phyloP scores from a whole-genome alignment of 352 stramenopile species.

The Elongisporangium prolatum region DNA sequence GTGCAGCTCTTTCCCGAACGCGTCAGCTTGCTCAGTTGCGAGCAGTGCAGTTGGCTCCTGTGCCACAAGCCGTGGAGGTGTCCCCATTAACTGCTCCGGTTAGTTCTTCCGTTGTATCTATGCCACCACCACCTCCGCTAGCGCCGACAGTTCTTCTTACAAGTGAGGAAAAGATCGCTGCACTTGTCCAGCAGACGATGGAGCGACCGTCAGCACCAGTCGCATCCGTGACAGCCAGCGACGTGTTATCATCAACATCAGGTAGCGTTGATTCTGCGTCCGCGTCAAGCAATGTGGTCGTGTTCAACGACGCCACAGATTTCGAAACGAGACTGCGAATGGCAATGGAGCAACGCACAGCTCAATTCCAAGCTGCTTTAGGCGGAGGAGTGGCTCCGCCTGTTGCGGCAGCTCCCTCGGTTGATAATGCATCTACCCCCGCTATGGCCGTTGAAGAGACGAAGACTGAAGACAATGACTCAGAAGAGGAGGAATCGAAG shows the following conservation, averaged over 20 bases:
- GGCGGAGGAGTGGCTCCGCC: constrained; percentile 6
- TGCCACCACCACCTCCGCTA: not conserved
- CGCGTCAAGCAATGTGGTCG: constrained; percentile 37
- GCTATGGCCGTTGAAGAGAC: constrained; percentile 23
- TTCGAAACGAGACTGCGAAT: constrained; percentile 74
- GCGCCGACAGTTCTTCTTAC: constrained; percentile 9
- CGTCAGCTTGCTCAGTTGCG: constrained; percentile 48
- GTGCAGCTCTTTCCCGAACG: constrained; percentile 65
- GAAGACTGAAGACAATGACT: constrained; percentile 20
- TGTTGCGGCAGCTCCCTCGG: not conserved
- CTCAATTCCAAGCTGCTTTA: constrained; percentile 36
- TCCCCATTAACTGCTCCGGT: not conserved
- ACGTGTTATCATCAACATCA: not conserved
- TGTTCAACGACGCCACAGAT: constrained; percentile 84
- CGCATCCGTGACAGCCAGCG: not conserved
- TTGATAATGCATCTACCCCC: not conserved
- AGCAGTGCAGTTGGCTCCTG: constrained; percentile 4
- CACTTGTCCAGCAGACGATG: constrained; percentile 47
- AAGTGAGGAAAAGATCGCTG: constrained; percentile 55
- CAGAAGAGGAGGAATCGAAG: constrained; percentile 38
- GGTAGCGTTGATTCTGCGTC: not conserved
- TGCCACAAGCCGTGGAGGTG: constrained; percentile 12
- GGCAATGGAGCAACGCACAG: constrained; percentile 67
- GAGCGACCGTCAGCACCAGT: constrained; percentile 1
- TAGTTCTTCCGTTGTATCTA: not conserved